These are phyloP conservation scores for Filobasidium wieringae DNA, from an alignment of 768 basidiomycete genomes.

Conservation along the genomic window DNA sequence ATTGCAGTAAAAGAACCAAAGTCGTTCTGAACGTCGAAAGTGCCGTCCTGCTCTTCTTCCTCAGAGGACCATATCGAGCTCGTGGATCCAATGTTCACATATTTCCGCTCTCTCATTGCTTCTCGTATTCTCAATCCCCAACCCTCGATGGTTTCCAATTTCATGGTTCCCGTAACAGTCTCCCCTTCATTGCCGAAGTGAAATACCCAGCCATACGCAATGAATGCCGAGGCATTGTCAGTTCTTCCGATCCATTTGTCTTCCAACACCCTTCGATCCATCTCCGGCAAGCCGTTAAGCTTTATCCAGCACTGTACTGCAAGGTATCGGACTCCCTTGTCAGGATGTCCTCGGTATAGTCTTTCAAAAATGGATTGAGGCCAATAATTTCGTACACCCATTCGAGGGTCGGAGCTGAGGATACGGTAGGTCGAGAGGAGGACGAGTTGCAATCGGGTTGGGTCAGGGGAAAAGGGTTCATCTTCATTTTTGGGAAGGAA, in stretches of 20 bases:
- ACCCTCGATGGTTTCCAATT: not conserved
- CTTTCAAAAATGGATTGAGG: conserved; percentile 42
- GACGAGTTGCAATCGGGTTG: conserved; percentile 50
- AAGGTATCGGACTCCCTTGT: conserved; percentile 55
- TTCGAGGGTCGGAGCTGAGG: conserved; percentile 57
- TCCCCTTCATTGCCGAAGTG: not conserved
- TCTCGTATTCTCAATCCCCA: conserved; percentile 8
- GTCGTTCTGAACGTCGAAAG: conserved; percentile 14
- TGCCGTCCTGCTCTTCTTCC: not conserved
- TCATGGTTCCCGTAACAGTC: conserved; percentile 1
- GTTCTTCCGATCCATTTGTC: conserved; percentile 50
- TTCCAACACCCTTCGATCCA: conserved; percentile 58
- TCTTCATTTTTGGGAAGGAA: conserved; percentile 45
- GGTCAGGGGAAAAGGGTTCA: conserved; percentile 33
- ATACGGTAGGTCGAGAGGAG: conserved; percentile 74
- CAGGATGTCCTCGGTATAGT: conserved; percentile 50
- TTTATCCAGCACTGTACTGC: conserved; percentile 67
- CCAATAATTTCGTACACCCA: conserved; percentile 58
- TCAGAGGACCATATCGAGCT: not conserved
- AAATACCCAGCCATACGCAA: not conserved
- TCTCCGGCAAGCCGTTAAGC: conserved; percentile 67
- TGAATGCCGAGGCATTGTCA: conserved; percentile 48
- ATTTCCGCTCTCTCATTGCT: not conserved
- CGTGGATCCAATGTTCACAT: not conserved
- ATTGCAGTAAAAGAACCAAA: conserved; percentile 52